Evolutionary conservation across 192 early-diverging fungal species (phyloP), one percentile per base, ranked within the genome.

Genomic region (Umbelopsis vinacea): DNA sequence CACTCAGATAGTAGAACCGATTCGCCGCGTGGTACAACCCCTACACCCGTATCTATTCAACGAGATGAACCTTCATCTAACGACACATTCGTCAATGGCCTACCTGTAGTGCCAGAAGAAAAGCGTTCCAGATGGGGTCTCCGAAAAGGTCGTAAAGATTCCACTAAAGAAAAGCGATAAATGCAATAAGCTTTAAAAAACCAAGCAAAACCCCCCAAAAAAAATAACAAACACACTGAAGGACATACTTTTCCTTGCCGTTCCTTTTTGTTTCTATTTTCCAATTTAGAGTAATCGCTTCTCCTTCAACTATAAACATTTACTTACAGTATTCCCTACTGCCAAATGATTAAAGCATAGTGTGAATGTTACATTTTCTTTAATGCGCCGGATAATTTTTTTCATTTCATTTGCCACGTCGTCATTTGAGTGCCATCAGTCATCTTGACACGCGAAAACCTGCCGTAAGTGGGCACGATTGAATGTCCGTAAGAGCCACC

Each of bases 111-210:
- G 17, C 4, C 33, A 4, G 57, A 63, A 37, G 57, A 63, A 29
- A 63, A 29, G n/a, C 23, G 26, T 0, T 63, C 57, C 6, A 35
- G 57, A 35, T 63, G 57, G 57, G 57, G 57, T 12, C 17, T 63
- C 15, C 26, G 57, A 17, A 63, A 63, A n/a, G 26, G 19, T 6
- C 57, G 57, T 35, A 63, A 63, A 38, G 57, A 63, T 35, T 63
- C 57, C 24, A 63, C 57, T 6, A 63, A 37, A 26, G 57, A 63
- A 63, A 63, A 63, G 26, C 57, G 57, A 35, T 63, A 33, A 63
- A 63, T 50, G 48, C 1, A n/a, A 50, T 2, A 50, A 17, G 48
- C n/a, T n/a, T n/a, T 48, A 19, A 10, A 19, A 50, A 50, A 9
- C 1, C 6, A 50, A 46, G 2, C 46, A 46, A 46, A 46, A 46